Evolutionary conservation across 164 flowering plant genomes (phyloP), one percentile per base, ranked within the genome.

Genomic region (Liquidambar formosana): DNA sequence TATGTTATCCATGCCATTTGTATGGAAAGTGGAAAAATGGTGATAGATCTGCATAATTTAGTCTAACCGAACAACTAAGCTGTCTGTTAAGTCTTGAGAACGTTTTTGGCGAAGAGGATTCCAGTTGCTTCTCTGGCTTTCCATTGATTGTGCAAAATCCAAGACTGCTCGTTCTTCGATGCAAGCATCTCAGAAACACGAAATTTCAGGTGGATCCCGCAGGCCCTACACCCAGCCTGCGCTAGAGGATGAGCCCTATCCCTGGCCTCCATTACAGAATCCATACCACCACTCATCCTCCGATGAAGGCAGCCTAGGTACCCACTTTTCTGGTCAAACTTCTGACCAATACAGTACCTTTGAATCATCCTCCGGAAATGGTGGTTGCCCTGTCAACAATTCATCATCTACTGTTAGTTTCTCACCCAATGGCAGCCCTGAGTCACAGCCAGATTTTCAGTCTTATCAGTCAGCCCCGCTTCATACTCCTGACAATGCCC

Each of bases 401-500:
- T 82, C 90, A n/a, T 66, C 86, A 3, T 82, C 92, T 28, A 71
- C 82, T 10, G 69, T 67, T 23, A 83, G 83, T 74, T 79, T 84
- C 68, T 82, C 89, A 23, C 73, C 88, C 15, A 72, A 65, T 27
- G 81, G 77, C 25, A 86, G 88, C 67, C 81, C 85, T 3, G 28
- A 61, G 10, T 84, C 88, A 46, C 85, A 76, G 49, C 81, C 71
- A 53, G 88, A 76, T 64, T 76, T 79, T 54, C 77, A 76, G 21
- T 74, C 85, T 22, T 69, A 68, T 78, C 81, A 71, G 1, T 72
- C 75, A 27, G 85, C 75, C n/a, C 67, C 33, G 63, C 73, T 67
- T 68, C 80, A 79, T 47, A 79, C 80, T 63, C 84, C 79, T 5
- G 88, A 85, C 11, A 67, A 78, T 64, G 58, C 65, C 14, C 66